Base-by-base conservation (phyloP, 169 alveolate species). In the Plasmodium cynomolgi region DNA sequence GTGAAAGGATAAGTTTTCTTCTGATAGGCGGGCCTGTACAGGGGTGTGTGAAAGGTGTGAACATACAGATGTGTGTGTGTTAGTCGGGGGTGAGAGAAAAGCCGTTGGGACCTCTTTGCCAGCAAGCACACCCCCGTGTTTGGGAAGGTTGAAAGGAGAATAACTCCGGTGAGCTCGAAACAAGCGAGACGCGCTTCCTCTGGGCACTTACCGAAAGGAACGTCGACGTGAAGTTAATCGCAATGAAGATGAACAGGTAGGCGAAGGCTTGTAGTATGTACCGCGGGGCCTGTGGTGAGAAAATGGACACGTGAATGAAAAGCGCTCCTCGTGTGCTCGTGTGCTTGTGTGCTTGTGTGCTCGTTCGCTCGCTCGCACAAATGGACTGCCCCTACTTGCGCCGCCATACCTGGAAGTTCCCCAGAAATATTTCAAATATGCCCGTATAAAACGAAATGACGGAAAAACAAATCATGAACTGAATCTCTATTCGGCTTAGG, bases 391-490 rank as follows among this genome's bases (percentile, higher is more conserved):
- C 2, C 23, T 50, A 11, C 1, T 23, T 26, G 8, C 23, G 23
- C 23, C 23, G 13, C 17, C 8, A 11, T 86, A 86, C 93, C 54
- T 86, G 93, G 44, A 86, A 86, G 31, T 86, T 86, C 44, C 93
- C 93, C 41, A 86, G 68, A 29, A 86, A 86, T 75, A 86, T 50
- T 77, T 86, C 93, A 86, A 75, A 86, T n/a, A 86, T 75, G 33
- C 93, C 93, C 3, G 93, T 86, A 68, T 86, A 86, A 86, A 86
- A 86, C 8, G 93, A 86, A 13, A 86, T 86, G 62, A 86, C 93
- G 62, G 93, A 86, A 86, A 75, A 86, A 34, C 93, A 86, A 31
- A 86, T 86, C 93, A 86, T 86, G 44, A 86, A 86, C 47, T 86
- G 93, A 33, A 86, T 86, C 37, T 86, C 93, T 74, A 86, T 75